Conservation (phyloP, 108 stramenopile genomes). For the Epithemia pelagica region DNA sequence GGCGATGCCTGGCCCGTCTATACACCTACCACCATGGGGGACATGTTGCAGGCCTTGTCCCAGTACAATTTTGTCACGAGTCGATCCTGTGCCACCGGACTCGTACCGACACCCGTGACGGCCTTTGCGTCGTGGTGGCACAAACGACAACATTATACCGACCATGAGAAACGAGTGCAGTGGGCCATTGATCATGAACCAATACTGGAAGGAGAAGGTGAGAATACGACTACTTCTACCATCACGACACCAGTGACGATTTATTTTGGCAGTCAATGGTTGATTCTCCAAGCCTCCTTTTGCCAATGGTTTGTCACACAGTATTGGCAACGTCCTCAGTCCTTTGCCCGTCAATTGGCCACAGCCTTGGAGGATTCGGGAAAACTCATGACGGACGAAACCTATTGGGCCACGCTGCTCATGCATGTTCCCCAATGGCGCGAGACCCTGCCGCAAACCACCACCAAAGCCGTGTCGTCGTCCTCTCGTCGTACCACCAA, state of each 20-base stretch:
- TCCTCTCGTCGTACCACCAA: no score
- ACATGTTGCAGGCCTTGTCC: conserved; percentile 15
- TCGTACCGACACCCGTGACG: conserved; percentile 60
- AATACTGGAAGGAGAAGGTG: conserved; percentile 25
- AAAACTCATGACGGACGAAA: conserved; percentile 86
- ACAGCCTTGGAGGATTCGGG: conserved; percentile 43
- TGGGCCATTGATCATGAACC: conserved; percentile 14
- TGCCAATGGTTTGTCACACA: conserved; percentile 49
- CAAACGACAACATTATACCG: conserved; percentile 76
- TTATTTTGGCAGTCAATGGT: conserved; percentile 89
- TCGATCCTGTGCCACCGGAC: conserved; percentile 69
- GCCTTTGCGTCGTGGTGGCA: conserved; percentile 75
- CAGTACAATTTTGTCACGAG: conserved; percentile 82
- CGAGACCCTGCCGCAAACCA: conserved; percentile 33
- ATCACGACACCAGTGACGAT: neutral
- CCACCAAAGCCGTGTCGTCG: neutral
- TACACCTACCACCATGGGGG: conserved; percentile 42
- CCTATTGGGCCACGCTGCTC: conserved; percentile 75
- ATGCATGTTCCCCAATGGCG: conserved; percentile 53
- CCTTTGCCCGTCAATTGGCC: conserved; percentile 49
- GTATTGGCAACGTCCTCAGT: conserved; percentile 42
- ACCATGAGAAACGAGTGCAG: neutral
- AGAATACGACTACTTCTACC: conserved; percentile 22
- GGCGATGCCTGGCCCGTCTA: conserved; percentile 79
- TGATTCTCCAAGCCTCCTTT: conserved; percentile 65